Percentiles rank a stretch among this genome's conserved stretches.
Evolutionary conservation across 108 stramenopile species (phyloP).

Genomic region (Parietichytrium sp.): DNA sequence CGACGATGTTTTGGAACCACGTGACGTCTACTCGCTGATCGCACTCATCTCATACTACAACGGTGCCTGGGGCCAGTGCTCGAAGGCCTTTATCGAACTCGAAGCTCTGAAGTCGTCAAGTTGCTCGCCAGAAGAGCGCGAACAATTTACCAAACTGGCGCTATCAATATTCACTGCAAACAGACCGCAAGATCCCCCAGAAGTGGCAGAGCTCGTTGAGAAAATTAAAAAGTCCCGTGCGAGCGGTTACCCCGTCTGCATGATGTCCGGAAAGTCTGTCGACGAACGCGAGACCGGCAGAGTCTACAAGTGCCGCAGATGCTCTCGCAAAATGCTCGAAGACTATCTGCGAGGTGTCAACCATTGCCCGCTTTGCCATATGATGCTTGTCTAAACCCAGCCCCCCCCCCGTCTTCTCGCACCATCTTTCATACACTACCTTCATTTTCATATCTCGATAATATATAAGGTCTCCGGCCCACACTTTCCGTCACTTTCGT

Average conservation of each 20-base stretch:
- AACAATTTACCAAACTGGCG: slow-evolving; percentile 47
- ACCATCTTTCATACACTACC: too few species aligned
- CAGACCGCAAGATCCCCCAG: slow-evolving; percentile 47
- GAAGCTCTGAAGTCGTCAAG: slow-evolving; percentile 51
- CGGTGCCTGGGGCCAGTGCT: slow-evolving; percentile 56
- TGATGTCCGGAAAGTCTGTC: slow-evolving; percentile 52
- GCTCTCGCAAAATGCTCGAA: slow-evolving; percentile 59
- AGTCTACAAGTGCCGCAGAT: slow-evolving; percentile 52
- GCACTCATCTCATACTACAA: slow-evolving; percentile 62
- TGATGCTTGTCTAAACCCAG: neutral
- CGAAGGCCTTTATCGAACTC: slow-evolving; percentile 66
- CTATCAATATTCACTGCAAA: slow-evolving; percentile 52
- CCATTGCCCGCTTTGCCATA: slow-evolving; percentile 61
- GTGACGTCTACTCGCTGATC: slow-evolving; percentile 60
- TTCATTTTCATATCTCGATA: too few species aligned
- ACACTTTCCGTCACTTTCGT: too few species aligned
- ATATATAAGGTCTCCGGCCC: too few species aligned
- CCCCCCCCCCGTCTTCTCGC: too few species aligned
- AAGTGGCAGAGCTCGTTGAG: neutral
- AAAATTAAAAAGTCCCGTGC: slow-evolving; percentile 36
- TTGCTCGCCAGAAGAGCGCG: slow-evolving; percentile 24
- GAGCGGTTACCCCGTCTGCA: slow-evolving; percentile 41
- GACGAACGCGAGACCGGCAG: slow-evolving; percentile 54
- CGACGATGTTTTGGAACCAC: slow-evolving; percentile 63
- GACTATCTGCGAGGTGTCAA: slow-evolving; percentile 42